A percentile compares a stretch with the other conserved stretches of the same genome.
phyloP scores from a whole-genome alignment of 192 early-diverging fungal species.

The Umbelopsis sp. region DNA sequence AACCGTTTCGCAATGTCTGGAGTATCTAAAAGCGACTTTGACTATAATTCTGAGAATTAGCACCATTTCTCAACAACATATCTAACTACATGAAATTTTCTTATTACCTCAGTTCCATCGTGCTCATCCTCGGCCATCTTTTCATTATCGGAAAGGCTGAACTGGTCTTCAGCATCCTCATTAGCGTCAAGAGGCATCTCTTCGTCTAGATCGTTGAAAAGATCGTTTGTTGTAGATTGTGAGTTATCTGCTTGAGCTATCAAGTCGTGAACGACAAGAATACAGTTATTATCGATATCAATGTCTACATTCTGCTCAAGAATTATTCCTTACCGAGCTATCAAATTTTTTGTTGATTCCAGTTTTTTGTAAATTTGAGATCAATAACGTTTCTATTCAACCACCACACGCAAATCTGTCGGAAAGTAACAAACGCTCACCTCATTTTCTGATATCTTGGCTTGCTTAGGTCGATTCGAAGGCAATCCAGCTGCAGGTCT shows the following conservation, averaged over 20 bases:
- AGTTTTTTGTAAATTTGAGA: background rate
- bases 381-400: background rate
- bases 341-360: no score
- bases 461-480: background rate
- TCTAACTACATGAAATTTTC: background rate
- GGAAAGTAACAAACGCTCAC: background rate
- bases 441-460: background rate
- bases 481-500: conserved; percentile 9
- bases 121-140: background rate
- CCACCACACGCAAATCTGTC: background rate
- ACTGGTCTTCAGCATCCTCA: background rate
- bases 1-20: conserved; percentile 22
- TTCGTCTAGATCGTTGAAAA: background rate
- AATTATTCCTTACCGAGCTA: no score
- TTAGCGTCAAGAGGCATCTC: background rate
- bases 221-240: background rate
- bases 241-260: background rate
- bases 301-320: no score
- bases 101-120: background rate
- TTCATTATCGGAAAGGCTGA: background rate
- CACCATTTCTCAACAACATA: background rate
- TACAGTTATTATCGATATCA: no score
- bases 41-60: background rate
- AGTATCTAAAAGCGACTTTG: conserved; percentile 5
- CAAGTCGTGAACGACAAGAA: no score